phyloP scores from a whole-genome alignment of 257 asterid genomes.

The Plectranthus barbatus region DNA sequence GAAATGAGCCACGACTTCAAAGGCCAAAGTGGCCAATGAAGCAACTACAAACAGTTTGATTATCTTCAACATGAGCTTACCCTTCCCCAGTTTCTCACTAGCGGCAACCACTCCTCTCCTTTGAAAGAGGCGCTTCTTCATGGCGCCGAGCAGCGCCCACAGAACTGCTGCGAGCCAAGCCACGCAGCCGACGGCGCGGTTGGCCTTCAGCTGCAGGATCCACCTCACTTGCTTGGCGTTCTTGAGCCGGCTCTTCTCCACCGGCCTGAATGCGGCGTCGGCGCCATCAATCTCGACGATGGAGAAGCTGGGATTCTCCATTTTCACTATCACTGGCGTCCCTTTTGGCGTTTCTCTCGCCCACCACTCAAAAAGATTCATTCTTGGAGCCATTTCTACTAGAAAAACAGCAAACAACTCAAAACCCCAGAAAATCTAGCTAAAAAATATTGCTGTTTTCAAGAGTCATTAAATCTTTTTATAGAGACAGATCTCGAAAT shows the following conservation, averaged over 20 bases:
- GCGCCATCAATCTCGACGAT: constrained; percentile 63
- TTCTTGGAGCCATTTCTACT: constrained; percentile 52
- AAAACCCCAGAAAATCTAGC: constrained; percentile 1
- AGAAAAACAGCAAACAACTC: neutral
- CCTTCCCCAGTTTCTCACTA: constrained; percentile 52
- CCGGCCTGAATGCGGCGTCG: constrained; percentile 59
- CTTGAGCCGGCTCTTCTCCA: constrained; percentile 49
- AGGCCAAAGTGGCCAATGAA: constrained; percentile 31
- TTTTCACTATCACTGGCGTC: constrained; percentile 59
- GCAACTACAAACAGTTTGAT: constrained; percentile 27
- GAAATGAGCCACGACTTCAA: constrained; percentile 42
- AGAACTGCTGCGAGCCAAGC: constrained; percentile 44
- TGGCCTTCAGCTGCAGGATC: constrained; percentile 59
- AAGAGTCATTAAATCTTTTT: neutral
- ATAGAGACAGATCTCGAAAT: constrained; percentile 29
- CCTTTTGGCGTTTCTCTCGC: constrained; percentile 30
- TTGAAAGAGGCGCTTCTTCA: constrained; percentile 37
- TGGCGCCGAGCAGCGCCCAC: constrained; percentile 36
- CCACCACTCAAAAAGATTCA: constrained; percentile 46
- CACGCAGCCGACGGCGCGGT: constrained; percentile 54
- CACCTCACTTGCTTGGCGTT: constrained; percentile 63
- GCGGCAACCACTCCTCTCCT: constrained; percentile 46
- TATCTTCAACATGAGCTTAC: constrained; percentile 33
- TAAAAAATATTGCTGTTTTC: neutral
- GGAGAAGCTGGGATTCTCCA: constrained; percentile 62